These are phyloP conservation scores for Candida sp. DNA, from an alignment of 1,139 yeast genomes.

Conservation along the genomic window DNA sequence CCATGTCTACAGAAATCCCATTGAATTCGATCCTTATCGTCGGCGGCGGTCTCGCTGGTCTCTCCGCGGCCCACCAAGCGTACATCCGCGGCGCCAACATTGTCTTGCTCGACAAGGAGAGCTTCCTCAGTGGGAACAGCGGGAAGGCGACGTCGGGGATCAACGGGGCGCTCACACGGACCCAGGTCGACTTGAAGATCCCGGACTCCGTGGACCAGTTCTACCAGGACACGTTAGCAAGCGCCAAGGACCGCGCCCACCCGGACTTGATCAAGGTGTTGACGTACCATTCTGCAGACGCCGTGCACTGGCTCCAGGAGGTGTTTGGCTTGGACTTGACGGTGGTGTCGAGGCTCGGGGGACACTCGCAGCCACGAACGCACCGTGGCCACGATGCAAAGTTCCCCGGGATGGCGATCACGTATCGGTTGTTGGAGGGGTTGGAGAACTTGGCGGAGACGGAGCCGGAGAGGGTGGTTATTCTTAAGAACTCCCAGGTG, in stretches of 20 bases:
- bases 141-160: slow-evolving; percentile 86
- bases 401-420: slow-evolving; percentile 80
- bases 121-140: slow-evolving; percentile 76
- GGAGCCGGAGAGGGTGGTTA: slow-evolving; percentile 55
- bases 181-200: slow-evolving; percentile 56
- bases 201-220: slow-evolving; percentile 63
- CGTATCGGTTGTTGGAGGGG: slow-evolving; percentile 61
- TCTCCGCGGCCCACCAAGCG: slow-evolving; percentile 75
- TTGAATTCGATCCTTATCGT: slow-evolving; percentile 60
- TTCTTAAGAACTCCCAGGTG: slow-evolving; percentile 60
- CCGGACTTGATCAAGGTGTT: slow-evolving; percentile 55
- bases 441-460: slow-evolving; percentile 52
- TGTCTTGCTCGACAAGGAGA: slow-evolving; percentile 63
- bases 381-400: slow-evolving; percentile 71
- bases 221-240: slow-evolving; percentile 65
- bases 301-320: slow-evolving; percentile 75
- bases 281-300: slow-evolving; percentile 58
- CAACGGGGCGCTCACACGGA: slow-evolving; percentile 71
- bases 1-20: slow-evolving; percentile 24
- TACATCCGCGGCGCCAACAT: slow-evolving; percentile 60
- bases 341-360: slow-evolving; percentile 73
- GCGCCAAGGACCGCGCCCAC: slow-evolving; percentile 68
- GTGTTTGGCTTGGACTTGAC: slow-evolving; percentile 63
- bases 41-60: slow-evolving; percentile 84
- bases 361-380: slow-evolving; percentile 76